These are phyloP conservation scores for Polytrichum commune DNA, from an alignment of 225 moss, liverwort and hornwort genomes.

Conservation along the genomic window DNA sequence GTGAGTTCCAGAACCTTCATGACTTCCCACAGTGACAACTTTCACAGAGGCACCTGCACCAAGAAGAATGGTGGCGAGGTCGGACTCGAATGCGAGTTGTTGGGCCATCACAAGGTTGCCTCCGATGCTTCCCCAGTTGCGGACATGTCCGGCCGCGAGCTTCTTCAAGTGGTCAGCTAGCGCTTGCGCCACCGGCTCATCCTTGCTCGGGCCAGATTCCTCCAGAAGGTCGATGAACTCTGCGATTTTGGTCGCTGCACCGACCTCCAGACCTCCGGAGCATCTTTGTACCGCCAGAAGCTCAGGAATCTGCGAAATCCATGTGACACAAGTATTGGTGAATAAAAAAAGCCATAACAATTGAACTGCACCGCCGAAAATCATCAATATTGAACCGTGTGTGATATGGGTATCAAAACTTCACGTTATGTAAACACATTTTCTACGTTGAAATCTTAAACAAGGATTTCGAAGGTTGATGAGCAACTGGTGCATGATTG, in stretches of 20 bases:
- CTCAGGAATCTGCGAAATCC: constrained; percentile 32
- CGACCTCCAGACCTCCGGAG: constrained; percentile 42
- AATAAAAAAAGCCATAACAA: too few species aligned
- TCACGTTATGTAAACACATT: too few species aligned
- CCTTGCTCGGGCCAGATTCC: constrained; percentile 3
- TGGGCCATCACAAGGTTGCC: constrained; percentile 76
- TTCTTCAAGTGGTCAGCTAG: constrained; percentile 52
- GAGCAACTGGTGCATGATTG: too few species aligned
- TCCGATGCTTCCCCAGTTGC: constrained; percentile 74
- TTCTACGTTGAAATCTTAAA: too few species aligned
- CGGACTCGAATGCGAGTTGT: constrained; percentile 53
- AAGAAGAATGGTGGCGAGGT: constrained; percentile 69
- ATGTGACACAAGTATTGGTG: too few species aligned
- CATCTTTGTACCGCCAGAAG: constrained; percentile 28
- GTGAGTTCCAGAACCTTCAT: not conserved
- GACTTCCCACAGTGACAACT: constrained; percentile 22
- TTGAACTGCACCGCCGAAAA: too few species aligned
- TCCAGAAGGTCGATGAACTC: constrained; percentile 51
- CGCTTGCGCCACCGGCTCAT: constrained; percentile 23
- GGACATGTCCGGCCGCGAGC: constrained; percentile 57
- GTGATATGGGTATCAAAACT: too few species aligned
- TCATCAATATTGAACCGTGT: too few species aligned
- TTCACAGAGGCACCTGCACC: constrained; percentile 56
- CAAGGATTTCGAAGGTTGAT: too few species aligned
- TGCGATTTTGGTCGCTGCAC: constrained; percentile 58